Conservation (phyloP, 768 basidiomycete species). For the Termitomyces titanicus region DNA sequence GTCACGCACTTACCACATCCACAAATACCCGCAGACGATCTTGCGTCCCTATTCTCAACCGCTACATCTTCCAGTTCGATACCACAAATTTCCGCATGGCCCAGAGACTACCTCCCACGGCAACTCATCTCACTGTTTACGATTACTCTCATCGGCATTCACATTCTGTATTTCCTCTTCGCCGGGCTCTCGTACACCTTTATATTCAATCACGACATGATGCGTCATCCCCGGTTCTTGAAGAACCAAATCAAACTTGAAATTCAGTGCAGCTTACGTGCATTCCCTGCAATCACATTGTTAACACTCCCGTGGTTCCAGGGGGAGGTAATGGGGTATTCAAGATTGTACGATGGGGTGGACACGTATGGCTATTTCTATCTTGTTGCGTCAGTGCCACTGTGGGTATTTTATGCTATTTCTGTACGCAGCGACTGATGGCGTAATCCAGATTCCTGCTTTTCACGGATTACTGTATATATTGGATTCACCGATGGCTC, state of each 20-base stretch:
- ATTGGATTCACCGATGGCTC: constrained; percentile 93
- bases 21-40: constrained; percentile 35
- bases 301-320: constrained; percentile 94
- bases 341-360: constrained; percentile 72
- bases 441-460: constrained; percentile 55
- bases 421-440: background rate
- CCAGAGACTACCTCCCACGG: constrained; percentile 77
- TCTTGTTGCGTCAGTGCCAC: constrained; percentile 58
- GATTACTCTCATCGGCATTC: constrained; percentile 79
- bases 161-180: constrained; percentile 84
- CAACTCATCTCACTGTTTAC: constrained; percentile 69
- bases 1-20: constrained; percentile 58
- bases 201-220: constrained; percentile 95
- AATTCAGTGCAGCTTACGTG: constrained; percentile 67
- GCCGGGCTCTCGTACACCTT: constrained; percentile 79
- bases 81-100: constrained; percentile 67
- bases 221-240: constrained; percentile 90
- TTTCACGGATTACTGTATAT: constrained; percentile 91
- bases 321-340: constrained; percentile 85
- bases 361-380: constrained; percentile 80
- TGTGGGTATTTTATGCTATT: constrained; percentile 43
- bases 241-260: constrained; percentile 83
- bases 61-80: constrained; percentile 24
- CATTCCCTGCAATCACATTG: constrained; percentile 80
- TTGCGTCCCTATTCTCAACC: constrained; percentile 25